phyloP scores from a whole-genome alignment of 2,329 filamentous ascomycete genomes.

The Fusarium nematophilum region DNA sequence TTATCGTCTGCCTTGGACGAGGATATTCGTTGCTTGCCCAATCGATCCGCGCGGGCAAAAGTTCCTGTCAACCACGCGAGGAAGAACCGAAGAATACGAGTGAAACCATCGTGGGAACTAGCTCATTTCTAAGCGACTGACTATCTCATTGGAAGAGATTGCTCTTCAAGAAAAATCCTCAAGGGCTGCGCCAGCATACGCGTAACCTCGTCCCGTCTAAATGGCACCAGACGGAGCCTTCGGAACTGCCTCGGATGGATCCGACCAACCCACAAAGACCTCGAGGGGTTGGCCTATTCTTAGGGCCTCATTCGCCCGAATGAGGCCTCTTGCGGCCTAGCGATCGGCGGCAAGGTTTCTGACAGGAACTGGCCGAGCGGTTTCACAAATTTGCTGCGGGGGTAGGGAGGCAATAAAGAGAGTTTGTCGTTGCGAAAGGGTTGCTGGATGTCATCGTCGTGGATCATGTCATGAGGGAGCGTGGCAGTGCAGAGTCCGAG shows the following conservation, averaged over 20 bases:
- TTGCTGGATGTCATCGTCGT: background rate
- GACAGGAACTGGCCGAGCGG: constrained; percentile 8
- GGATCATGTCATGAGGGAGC: constrained; percentile 19
- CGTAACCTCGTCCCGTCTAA: constrained; percentile 25
- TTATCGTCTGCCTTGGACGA: too few relatives aligned
- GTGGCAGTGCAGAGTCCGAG: constrained; percentile 35
- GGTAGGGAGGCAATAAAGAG: background rate
- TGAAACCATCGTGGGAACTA: background rate
- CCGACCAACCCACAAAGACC: constrained; percentile 16
- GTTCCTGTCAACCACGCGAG: too few relatives aligned
- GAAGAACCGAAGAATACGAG: constrained; percentile 1
- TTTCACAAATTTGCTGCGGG: background rate
- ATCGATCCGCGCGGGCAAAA: too few relatives aligned
- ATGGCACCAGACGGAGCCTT: constrained; percentile 4
- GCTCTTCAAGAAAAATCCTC: background rate
- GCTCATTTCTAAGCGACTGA: background rate
- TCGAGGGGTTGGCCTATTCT: constrained; percentile 14
- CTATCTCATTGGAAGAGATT: background rate
- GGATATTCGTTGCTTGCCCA: too few relatives aligned
- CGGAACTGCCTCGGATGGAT: constrained; percentile 2
- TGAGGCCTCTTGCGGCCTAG: constrained; percentile 29
- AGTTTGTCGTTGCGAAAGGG: background rate
- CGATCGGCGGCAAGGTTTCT: constrained; percentile 30
- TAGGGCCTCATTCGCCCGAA: constrained; percentile 28
- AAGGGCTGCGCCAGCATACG: constrained; percentile 39